phyloP scores from a whole-genome alignment of 2,329 filamentous ascomycete genomes.

The Sporothrix variecibatus region DNA sequence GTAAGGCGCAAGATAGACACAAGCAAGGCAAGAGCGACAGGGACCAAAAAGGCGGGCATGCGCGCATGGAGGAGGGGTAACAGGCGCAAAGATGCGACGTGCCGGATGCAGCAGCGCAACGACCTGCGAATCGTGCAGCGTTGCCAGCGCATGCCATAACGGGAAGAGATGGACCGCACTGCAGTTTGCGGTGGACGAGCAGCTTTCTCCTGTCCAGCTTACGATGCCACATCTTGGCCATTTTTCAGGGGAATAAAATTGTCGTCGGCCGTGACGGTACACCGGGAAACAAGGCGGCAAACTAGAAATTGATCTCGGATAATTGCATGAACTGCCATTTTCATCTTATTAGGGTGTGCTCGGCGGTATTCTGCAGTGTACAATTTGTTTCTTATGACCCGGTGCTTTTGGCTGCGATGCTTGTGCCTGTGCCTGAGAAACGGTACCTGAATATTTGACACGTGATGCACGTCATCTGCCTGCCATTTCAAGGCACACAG shows the following conservation, averaged over 20 bases:
- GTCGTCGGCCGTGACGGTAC: neutral
- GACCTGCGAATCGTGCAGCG: neutral
- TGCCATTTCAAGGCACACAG: neutral
- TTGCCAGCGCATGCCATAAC: neutral
- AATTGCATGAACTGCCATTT: neutral
- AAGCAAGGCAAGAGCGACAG: neutral
- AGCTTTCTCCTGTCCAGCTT: neutral
- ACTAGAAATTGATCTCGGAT: neutral
- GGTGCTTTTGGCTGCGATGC: neutral
- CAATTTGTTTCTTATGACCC: neutral
- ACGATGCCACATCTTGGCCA: neutral
- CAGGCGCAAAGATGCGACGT: conserved; percentile 4
- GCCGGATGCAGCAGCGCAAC: neutral
- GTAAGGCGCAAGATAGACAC: neutral
- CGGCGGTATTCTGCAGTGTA: neutral
- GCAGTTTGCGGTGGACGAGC: neutral
- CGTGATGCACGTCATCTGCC: conserved; percentile 3
- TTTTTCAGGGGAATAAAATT: neutral
- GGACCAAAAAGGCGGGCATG: neutral
- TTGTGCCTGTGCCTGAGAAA: neutral
- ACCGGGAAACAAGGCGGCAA: neutral
- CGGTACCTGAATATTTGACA: neutral
- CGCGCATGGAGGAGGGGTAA: conserved; percentile 7
- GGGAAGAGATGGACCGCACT: neutral
- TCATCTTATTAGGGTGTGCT: neutral